A percentile compares a stretch with the other conserved stretches of the same genome.
Evolutionary conservation across 306 rosid species (phyloP).

Genomic region (Luffa acutangula): DNA sequence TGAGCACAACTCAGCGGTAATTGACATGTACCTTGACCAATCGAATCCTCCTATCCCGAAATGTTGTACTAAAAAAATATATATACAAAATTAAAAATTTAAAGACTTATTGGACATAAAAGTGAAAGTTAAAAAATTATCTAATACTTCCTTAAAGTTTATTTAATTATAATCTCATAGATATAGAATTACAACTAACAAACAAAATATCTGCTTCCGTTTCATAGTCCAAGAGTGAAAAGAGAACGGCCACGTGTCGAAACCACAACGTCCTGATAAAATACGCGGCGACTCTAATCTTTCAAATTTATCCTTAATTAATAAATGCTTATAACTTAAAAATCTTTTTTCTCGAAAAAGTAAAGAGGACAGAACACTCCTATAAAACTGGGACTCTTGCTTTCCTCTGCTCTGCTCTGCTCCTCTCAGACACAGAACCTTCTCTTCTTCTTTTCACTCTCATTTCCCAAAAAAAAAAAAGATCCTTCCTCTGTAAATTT

Average conservation of each 20-base stretch:
- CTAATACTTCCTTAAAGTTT: too few species aligned
- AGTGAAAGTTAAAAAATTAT: too few species aligned
- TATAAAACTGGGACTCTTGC: slow-evolving; percentile 15
- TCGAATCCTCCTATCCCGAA: too few species aligned
- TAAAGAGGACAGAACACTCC: slow-evolving; percentile 11
- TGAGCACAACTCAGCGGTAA: too few species aligned
- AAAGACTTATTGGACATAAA: too few species aligned
- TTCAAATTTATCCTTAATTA: not conserved
- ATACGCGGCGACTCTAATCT: slow-evolving; percentile 10
- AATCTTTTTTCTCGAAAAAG: not conserved
- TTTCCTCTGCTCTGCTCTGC: not conserved
- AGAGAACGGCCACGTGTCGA: not conserved
- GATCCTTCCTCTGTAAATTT: not conserved
- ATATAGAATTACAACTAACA: not conserved
- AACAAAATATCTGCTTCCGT: not conserved
- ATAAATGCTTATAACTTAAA: not conserved
- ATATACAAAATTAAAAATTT: too few species aligned
- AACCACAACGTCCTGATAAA: not conserved
- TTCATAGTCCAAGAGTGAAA: not conserved
- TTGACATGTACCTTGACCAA: too few species aligned
- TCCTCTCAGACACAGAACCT: not conserved
- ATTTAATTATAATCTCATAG: too few species aligned
- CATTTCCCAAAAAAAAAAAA: not conserved
- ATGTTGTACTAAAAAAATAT: too few species aligned
- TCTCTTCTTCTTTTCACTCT: not conserved